A percentile compares a stretch with the other conserved stretches of the same genome.
phyloP scores from a whole-genome alignment of 495 filamentous ascomycete genomes.

The Hypomontagnella submonticulosa region DNA sequence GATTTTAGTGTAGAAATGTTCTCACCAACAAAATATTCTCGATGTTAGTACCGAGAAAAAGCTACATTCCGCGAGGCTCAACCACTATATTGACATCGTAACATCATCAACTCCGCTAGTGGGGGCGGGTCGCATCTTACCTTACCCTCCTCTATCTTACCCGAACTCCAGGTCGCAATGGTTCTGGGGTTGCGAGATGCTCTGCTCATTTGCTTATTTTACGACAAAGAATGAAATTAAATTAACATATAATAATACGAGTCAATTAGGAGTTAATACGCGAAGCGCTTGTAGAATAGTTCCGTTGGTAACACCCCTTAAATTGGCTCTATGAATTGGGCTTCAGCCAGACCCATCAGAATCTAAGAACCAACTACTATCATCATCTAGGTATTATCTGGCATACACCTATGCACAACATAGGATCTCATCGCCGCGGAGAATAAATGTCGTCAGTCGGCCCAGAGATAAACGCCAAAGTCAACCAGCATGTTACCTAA shows the following conservation, averaged over 20 bases:
- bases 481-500: too few species aligned
- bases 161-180: constrained; percentile 22
- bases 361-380: background rate
- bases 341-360: too few species aligned
- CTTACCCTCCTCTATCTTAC: background rate
- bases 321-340: background rate
- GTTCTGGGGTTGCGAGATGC: constrained; percentile 1
- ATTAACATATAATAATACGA: constrained; percentile 6
- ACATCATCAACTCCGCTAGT: constrained; percentile 12
- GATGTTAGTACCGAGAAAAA: too few species aligned
- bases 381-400: background rate
- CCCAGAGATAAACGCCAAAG: too few species aligned
- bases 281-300: background rate
- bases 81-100: too few species aligned
- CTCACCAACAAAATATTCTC: too few species aligned
- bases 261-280: constrained; percentile 20
- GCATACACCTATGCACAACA: too few species aligned
- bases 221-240: background rate
- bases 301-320: background rate
- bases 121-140: constrained; percentile 5
- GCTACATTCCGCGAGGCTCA: too few species aligned
- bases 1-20: too few species aligned
- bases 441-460: too few species aligned
- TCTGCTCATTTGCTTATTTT: constrained; percentile 6
- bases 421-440: too few species aligned